Conservation (phyloP, 2,329 filamentous ascomycete genomes). For the Plectosphaerella sp. region DNA sequence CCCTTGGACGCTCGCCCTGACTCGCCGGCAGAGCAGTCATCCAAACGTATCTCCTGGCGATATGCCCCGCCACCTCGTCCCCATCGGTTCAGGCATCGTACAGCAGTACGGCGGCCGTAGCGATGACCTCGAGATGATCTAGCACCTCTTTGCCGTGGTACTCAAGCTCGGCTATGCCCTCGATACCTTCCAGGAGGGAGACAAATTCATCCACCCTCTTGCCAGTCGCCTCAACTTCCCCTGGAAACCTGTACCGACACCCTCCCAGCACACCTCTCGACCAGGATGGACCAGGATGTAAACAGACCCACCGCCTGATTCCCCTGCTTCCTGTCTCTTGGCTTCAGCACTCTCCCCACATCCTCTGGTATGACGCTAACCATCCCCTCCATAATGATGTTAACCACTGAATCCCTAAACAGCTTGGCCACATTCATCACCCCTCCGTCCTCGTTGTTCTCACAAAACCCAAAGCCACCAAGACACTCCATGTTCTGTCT, state of each 20-base stretch:
- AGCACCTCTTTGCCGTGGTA: slow-evolving; percentile 1
- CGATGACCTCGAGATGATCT: slow-evolving; percentile 1
- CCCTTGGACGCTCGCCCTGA: background rate
- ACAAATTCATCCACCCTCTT: background rate
- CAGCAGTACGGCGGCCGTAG: background rate
- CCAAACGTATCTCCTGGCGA: background rate
- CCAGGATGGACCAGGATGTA: background rate
- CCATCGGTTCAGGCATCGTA: background rate
- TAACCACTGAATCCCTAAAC: slow-evolving; percentile 59
- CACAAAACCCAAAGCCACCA: slow-evolving; percentile 62
- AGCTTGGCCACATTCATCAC: slow-evolving; percentile 59
- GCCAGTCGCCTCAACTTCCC: background rate
- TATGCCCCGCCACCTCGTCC: background rate
- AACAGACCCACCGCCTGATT: background rate
- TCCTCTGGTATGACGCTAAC: slow-evolving; percentile 63
- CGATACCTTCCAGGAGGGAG: background rate
- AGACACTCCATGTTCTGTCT: slow-evolving; percentile 59
- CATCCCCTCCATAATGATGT: slow-evolving; percentile 69
- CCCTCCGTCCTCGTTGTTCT: slow-evolving; percentile 57
- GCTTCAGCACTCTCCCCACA: slow-evolving; percentile 34
- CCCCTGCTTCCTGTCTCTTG: background rate
- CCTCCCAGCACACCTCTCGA: background rate
- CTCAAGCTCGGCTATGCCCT: background rate
- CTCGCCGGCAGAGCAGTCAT: background rate
- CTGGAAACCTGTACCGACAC: background rate